Base-by-base conservation (phyloP, 352 stramenopile genomes). In the Peronospora belbahrii region DNA sequence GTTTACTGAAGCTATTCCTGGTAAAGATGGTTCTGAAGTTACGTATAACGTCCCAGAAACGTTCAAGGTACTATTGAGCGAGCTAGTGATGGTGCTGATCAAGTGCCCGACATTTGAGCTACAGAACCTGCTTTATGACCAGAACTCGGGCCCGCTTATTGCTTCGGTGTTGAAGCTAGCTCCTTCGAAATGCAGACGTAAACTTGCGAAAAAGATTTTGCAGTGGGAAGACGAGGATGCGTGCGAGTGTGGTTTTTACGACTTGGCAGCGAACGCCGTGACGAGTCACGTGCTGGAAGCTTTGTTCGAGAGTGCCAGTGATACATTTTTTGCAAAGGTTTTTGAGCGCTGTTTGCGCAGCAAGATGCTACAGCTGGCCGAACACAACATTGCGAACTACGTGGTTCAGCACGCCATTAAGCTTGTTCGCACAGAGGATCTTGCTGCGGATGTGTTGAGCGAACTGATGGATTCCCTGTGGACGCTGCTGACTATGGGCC, bases 311-410 rank as follows among this genome's bases (percentile, higher is more conserved):
- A 76, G 56, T 33, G 58, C 65, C n/a, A 67, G 67, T 40, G 70
- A 86, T 63, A 71, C 68, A 13, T 76, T 88, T 52, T 91, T 88
- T 28, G 52, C 58, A 0, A 75, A 71, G 40, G 46, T 91, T 18
- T 88, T 83, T 45, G 53, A 55, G n/a, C 74, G 77, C 14, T 88
- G 74, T 43, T 25, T 91, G 15, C 53, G 70, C 18, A 54, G 62
- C 22, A 76, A 79, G 28, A 60, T 91, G 54, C 51, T 88, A 32
- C 70, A 85, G 45, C 82, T 89, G 24, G 64, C 60, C 4, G 54
- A 88, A 55, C 76, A 91, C 51, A 65, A 61, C 32, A 85, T 91
- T 42, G 68, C 76, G 10, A 91, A 91, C 52, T 91, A 87, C 40
- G 80, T 91, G n/a, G 68, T 91, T 5, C 80, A 91, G 52, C 60